Percentiles rank a stretch among this genome's conserved stretches.
Evolutionary conservation across 2,329 filamentous ascomycete species (phyloP).

Genomic region (Cordyceps cicadae): DNA sequence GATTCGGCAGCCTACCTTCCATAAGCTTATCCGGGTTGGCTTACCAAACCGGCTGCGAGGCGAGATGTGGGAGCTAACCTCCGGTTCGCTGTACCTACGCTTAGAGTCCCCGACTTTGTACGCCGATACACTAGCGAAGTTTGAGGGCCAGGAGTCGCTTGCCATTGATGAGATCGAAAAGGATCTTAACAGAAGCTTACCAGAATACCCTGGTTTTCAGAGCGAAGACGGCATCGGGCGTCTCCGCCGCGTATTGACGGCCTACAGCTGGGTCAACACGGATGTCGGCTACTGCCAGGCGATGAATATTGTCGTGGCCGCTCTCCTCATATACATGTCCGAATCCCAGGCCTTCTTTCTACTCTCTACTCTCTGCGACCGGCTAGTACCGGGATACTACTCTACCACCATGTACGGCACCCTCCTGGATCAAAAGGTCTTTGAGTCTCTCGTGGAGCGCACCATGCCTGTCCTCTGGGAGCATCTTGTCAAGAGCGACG

Average conservation of each 20-base stretch:
- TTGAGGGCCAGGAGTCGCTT: slow-evolving; percentile 76
- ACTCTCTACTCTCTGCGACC: slow-evolving; percentile 83
- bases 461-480: slow-evolving; percentile 99
- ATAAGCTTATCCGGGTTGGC: slow-evolving; percentile 93
- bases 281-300: slow-evolving; percentile 98
- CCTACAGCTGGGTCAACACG: slow-evolving; percentile 94
- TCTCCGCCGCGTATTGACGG: slow-evolving; percentile 81
- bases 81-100: slow-evolving; percentile 80
- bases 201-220: slow-evolving; percentile 96
- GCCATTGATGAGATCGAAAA: slow-evolving; percentile 99
- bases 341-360: slow-evolving; percentile 94
- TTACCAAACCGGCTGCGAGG: slow-evolving; percentile 86
- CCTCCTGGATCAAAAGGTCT: slow-evolving; percentile 90
- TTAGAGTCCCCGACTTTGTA: slow-evolving; percentile 81
- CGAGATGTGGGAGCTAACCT: slow-evolving; percentile 93
- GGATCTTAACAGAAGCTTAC: slow-evolving; percentile 89
- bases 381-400: slow-evolving; percentile 91
- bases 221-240: slow-evolving; percentile 90
- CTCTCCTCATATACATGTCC: slow-evolving; percentile 97
- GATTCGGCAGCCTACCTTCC: slow-evolving; percentile 91
- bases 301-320: slow-evolving; percentile 98
- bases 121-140: slow-evolving; percentile 73
- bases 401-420: slow-evolving; percentile 99
- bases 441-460: slow-evolving; percentile 95
- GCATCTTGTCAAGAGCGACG: slow-evolving; percentile 91